Percentiles rank a stretch among this genome's conserved stretches.
phyloP scores from a whole-genome alignment of 108 stramenopile species.

The Fragilaria crotonensis region DNA sequence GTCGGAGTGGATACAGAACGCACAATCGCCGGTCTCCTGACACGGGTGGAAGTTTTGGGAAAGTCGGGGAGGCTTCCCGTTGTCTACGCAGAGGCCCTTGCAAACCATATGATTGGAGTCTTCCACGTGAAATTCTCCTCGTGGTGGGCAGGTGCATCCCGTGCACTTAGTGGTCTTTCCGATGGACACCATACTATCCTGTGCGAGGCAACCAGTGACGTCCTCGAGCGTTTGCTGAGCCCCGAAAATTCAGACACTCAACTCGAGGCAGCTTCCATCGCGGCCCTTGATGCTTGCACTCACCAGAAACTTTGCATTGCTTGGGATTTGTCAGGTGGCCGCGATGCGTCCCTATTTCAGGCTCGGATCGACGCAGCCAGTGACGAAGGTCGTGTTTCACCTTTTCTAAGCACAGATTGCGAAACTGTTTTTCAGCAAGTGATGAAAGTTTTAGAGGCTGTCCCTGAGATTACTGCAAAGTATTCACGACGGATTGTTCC shows the following conservation, averaged over 20 bases:
- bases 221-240: not conserved
- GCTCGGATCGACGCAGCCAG: slow-evolving; percentile 9
- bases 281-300: slow-evolving; percentile 3
- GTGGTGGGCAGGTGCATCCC: slow-evolving; percentile 53
- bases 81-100: slow-evolving; percentile 65
- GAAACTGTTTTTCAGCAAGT: slow-evolving; percentile 44
- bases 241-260: not conserved
- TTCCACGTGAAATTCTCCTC: slow-evolving; percentile 76
- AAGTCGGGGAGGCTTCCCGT: slow-evolving; percentile 62
- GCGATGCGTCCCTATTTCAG: slow-evolving; percentile 33
- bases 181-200: slow-evolving; percentile 29
- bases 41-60: slow-evolving; percentile 59
- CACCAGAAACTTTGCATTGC: slow-evolving; percentile 36
- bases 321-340: slow-evolving; percentile 62
- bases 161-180: slow-evolving; percentile 45
- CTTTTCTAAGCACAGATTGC: slow-evolving; percentile 41
- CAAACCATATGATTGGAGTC: slow-evolving; percentile 71
- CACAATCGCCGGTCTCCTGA: slow-evolving; percentile 34
- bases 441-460: slow-evolving; percentile 57
- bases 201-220: slow-evolving; percentile 46
- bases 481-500: slow-evolving; percentile 75
- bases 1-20: slow-evolving; percentile 54
- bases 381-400: slow-evolving; percentile 39
- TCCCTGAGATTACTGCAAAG: slow-evolving; percentile 44
- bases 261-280: not conserved